A percentile compares a stretch with the other conserved stretches of the same genome.
Conservation (phyloP, 495 filamentous ascomycete genomes). For the Penicillium atrosanguineum region DNA sequence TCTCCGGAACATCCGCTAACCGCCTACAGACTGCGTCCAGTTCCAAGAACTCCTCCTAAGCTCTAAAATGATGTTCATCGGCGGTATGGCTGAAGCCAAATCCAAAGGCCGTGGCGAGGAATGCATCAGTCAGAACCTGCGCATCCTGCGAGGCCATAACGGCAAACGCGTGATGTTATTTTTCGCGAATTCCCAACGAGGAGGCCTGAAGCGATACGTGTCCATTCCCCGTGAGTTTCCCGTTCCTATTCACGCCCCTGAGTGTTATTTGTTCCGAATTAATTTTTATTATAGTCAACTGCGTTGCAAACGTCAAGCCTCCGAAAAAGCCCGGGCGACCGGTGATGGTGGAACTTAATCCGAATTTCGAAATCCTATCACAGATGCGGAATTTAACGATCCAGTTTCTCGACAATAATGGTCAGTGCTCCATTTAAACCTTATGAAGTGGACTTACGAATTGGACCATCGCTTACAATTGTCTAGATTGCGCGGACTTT, state of each 20-base stretch:
- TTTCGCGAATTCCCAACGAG: slow-evolving; percentile 47
- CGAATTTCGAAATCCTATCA: slow-evolving; percentile 44
- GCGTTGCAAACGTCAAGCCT: slow-evolving; percentile 38
- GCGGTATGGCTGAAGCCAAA: slow-evolving; percentile 45
- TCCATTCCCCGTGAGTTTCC: slow-evolving; percentile 39
- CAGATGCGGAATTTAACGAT: slow-evolving; percentile 43
- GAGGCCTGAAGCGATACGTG: slow-evolving; percentile 42
- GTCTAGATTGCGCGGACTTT: slow-evolving; percentile 22
- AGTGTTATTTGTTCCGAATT: not conserved
- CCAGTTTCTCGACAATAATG: slow-evolving; percentile 42
- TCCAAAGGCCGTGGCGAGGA: slow-evolving; percentile 49
- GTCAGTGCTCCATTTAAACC: slow-evolving; percentile 25
- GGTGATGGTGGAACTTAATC: slow-evolving; percentile 36
- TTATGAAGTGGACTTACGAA: not conserved
- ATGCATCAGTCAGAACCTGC: slow-evolving; percentile 50
- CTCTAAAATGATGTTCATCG: slow-evolving; percentile 42
- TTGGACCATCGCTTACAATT: slow-evolving; percentile 1
- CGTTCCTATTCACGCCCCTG: not conserved
- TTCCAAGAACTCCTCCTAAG: slow-evolving; percentile 46
- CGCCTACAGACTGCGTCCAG: slow-evolving; percentile 9
- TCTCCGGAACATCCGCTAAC: not conserved
- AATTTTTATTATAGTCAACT: slow-evolving; percentile 31
- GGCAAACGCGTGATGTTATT: slow-evolving; percentile 39
- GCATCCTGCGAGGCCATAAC: slow-evolving; percentile 38
- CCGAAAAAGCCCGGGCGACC: slow-evolving; percentile 43